Percentiles rank a stretch among this genome's conserved stretches.
Evolutionary conservation across 768 basidiomycete species (phyloP).

Genomic region (Tylopilus subfusipes): DNA sequence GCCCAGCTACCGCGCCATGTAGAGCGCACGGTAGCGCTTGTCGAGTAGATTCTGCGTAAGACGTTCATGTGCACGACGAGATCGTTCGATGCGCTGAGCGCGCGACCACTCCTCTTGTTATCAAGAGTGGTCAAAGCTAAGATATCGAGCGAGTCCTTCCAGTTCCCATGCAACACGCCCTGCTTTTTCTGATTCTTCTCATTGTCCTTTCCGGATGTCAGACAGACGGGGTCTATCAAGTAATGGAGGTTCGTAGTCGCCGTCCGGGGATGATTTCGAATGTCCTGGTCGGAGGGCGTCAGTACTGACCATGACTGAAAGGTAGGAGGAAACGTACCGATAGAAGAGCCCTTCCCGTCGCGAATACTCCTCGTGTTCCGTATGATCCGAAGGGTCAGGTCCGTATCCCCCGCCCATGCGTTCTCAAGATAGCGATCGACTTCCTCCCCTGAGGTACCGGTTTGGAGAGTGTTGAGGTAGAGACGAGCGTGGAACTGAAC

Average conservation of each 20-base stretch:
- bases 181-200: neutral
- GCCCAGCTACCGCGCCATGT: conserved; percentile 55
- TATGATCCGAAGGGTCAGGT: conserved; percentile 57
- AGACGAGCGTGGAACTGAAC: conserved; percentile 46
- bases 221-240: conserved; percentile 52
- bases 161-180: conserved; percentile 56
- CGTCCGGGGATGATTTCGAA: conserved; percentile 66
- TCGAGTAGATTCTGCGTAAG: conserved; percentile 43
- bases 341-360: conserved; percentile 60
- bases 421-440: conserved; percentile 40
- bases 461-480: conserved; percentile 51
- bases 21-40: conserved; percentile 58
- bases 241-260: conserved; percentile 57
- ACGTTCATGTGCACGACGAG: conserved; percentile 30
- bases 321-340: conserved; percentile 31
- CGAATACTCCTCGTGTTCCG: conserved; percentile 51
- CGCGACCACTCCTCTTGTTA: conserved; percentile 25
- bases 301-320: neutral
- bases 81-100: conserved; percentile 19
- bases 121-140: conserved; percentile 55
- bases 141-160: conserved; percentile 74
- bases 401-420: conserved; percentile 58
- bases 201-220: conserved; percentile 5
- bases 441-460: conserved; percentile 10
- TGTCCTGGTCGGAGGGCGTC: conserved; percentile 32